Evolutionary conservation across 768 basidiomycete genomes (phyloP), one percentile per base, ranked within the genome.

Genomic region (Termitomyces sp.): DNA sequence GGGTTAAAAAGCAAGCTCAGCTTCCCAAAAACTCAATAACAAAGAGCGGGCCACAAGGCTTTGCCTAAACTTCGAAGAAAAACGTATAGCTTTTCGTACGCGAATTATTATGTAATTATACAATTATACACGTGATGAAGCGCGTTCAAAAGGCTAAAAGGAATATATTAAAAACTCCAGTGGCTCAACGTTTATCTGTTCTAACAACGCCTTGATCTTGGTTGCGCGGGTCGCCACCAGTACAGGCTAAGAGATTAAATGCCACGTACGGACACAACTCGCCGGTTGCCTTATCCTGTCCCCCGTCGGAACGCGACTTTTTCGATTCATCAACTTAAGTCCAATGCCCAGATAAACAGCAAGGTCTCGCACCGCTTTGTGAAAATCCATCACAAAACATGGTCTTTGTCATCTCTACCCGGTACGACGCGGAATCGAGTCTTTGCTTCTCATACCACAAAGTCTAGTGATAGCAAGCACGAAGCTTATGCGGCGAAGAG

Each of bases 401-500:
- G 49, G 32, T 36, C 39, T 36, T 16, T 10, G 22, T 22, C 50
- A 26, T 46, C 41, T 29, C 20, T 20, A 1, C 24, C 53, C 2
- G 32, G 37, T 26, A 12, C 41, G 51, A 43, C 27, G 5, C 53
- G 53, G n/a, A 46, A 27, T 31, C 47, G 4, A 34, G 9, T 42
- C 16, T 24, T 26, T n/a, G 34, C 31, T 3, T 46, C 41, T 34
- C 54, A 36, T 44, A 29, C 48, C 34, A 20, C 31, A n/a, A 29
- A 62, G 49, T 47, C 62, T 41, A 59, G 43, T 44, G 34, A 59
- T 31, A 59, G 54, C 46, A 55, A 59, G 16, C 63, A 63, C 46
- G 62, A 67, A 44, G 56, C 51, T 41, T 32, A 57, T 2, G 37
- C 56, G 22, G 58, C 44, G 22, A 63, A 68, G 44, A 65, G 66